A percentile compares a stretch with the other conserved stretches of the same genome.
phyloP scores from a whole-genome alignment of 352 stramenopile genomes.

The Phytophthora podocarpi region DNA sequence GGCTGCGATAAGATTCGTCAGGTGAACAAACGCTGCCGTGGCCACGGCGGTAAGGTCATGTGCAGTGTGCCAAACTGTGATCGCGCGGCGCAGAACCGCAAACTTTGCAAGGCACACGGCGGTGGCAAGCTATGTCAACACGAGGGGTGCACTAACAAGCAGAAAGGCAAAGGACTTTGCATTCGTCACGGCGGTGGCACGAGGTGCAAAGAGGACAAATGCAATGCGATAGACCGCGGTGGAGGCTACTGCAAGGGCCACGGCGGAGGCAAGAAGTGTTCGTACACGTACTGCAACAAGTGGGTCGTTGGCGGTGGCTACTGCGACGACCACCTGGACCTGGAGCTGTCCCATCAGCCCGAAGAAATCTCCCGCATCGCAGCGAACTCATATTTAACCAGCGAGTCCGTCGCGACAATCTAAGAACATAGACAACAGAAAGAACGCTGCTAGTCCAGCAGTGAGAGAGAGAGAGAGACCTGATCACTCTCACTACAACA shows the following conservation, averaged over 20 bases:
- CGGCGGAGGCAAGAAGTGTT: conserved; percentile 83
- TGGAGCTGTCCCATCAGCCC: conserved; percentile 56
- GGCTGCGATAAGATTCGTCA: conserved; percentile 88
- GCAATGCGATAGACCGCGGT: conserved; percentile 69
- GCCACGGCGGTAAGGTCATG: conserved; percentile 80
- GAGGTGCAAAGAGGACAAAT: conserved; percentile 73
- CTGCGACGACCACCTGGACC: conserved; percentile 69
- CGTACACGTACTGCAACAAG: conserved; percentile 67
- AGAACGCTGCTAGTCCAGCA: too few species aligned
- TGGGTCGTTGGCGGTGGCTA: conserved; percentile 84
- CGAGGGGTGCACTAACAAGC: conserved; percentile 83
- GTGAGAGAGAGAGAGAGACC: too few species aligned
- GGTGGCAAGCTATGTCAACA: conserved; percentile 72
- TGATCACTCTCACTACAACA: too few species aligned
- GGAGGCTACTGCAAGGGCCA: conserved; percentile 88
- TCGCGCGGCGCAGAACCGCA: conserved; percentile 78
- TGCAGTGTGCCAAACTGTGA: conserved; percentile 84
- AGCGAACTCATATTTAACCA: conserved; percentile 73
- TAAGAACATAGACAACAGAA: conserved; percentile 26
- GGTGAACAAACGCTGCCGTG: conserved; percentile 83
- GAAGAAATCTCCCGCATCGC: conserved; percentile 68
- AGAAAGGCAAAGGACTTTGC: conserved; percentile 84
- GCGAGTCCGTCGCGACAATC: conserved; percentile 63
- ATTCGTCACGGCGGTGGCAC: conserved; percentile 85
- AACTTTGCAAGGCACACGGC: conserved; percentile 85